Evolutionary conservation across 2,329 filamentous ascomycete genomes (phyloP).

Genomic region (Xylariomycetidae sp.): DNA sequence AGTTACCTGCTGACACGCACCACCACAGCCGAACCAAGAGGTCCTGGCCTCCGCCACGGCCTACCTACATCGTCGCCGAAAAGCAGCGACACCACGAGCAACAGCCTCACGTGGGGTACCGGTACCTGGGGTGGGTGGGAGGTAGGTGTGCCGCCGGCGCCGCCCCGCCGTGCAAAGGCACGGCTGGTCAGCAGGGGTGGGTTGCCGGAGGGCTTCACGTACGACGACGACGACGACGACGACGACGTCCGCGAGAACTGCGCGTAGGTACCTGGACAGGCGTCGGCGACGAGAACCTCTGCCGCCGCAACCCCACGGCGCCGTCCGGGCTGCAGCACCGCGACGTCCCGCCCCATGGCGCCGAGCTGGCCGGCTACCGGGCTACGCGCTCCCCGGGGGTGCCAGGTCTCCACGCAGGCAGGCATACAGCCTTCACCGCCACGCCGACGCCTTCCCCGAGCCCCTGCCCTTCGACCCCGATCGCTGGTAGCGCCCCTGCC

Average conservation of each 20-base stretch:
- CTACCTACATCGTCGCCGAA: slow-evolving; percentile 43
- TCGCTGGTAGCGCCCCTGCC: slow-evolving; percentile 15
- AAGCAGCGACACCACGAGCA: slow-evolving; percentile 46
- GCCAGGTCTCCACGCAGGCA: slow-evolving; percentile 29
- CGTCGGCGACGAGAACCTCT: slow-evolving; percentile 24
- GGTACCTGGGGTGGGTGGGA: no score
- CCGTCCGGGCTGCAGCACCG: slow-evolving; percentile 29
- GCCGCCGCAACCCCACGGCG: slow-evolving; percentile 26
- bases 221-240: slow-evolving; percentile 22
- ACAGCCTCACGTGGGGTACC: slow-evolving; percentile 40
- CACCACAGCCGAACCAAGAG: no score
- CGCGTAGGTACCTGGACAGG: slow-evolving; percentile 29
- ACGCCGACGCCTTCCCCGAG: slow-evolving; percentile 28
- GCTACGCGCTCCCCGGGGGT: slow-evolving; percentile 31
- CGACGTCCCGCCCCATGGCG: slow-evolving; percentile 25
- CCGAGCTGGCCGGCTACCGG: slow-evolving; percentile 24
- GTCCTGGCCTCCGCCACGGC: slow-evolving; percentile 12
- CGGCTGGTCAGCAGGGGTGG: no score
- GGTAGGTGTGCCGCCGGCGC: slow-evolving; percentile 26
- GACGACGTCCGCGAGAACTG: slow-evolving; percentile 26
- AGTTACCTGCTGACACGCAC: no score
- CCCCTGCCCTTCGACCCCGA: slow-evolving; percentile 24
- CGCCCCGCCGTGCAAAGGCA: no score
- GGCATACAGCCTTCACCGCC: slow-evolving; percentile 33
- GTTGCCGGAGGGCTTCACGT: slow-evolving; percentile 8